A percentile compares a stretch with the other conserved stretches of the same genome.
Evolutionary conservation across 2,329 filamentous ascomycete genomes (phyloP).

Genomic region (Xylaria sp.): DNA sequence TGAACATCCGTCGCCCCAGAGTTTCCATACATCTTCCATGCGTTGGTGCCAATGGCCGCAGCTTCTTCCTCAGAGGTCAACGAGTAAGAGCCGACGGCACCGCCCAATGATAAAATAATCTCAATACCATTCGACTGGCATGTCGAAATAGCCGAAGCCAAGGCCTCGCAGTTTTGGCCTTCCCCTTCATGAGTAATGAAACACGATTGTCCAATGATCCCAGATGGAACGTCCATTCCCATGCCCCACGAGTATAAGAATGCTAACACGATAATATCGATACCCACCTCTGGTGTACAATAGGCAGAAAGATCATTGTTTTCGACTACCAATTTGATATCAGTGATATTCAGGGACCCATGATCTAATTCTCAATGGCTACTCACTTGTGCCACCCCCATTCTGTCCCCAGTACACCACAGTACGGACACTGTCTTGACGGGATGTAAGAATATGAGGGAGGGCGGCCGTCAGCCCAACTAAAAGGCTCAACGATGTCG

Average conservation of each 20-base stretch:
- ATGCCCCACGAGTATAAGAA: conserved; percentile 50
- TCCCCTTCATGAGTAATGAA: conserved; percentile 43
- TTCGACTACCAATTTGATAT: conserved; percentile 32
- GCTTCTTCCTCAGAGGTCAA: conserved; percentile 46
- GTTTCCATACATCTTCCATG: conserved; percentile 54
- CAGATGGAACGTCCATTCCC: conserved; percentile 45
- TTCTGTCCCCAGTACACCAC: conserved; percentile 44
- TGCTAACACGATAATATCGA: conserved; percentile 51
- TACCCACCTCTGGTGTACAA: conserved; percentile 45
- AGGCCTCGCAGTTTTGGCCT: conserved; percentile 46
- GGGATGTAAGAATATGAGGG: conserved; percentile 25
- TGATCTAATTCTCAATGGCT: neutral
- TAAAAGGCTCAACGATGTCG: conserved; percentile 29
- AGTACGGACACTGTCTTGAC: conserved; percentile 38
- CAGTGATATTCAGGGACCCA: neutral
- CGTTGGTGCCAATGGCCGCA: conserved; percentile 48
- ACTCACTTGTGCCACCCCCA: conserved; percentile 38
- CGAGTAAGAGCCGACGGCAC: conserved; percentile 45
- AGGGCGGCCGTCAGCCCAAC: conserved; percentile 31
- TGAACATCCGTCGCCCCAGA: conserved; percentile 40
- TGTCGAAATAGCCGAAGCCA: conserved; percentile 48
- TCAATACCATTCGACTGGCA: conserved; percentile 50
- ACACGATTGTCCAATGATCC: conserved; percentile 48
- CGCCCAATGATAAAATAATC: conserved; percentile 53
- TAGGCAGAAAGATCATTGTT: conserved; percentile 47